Evolutionary conservation across 495 filamentous ascomycete genomes (phyloP), one percentile per base, ranked within the genome.

Genomic region (Penicillium daleae): DNA sequence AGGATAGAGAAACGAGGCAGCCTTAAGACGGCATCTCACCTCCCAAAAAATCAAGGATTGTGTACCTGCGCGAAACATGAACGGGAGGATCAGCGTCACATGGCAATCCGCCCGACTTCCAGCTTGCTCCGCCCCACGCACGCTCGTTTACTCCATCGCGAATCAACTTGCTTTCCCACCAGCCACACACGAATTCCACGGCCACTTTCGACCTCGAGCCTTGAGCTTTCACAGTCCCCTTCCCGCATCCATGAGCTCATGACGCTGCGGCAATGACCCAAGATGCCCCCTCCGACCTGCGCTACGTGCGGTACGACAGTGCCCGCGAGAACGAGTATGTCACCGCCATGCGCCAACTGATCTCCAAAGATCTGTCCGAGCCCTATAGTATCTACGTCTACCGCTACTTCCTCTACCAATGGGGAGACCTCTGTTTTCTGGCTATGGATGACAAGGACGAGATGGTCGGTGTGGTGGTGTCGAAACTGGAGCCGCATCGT

Each of bases 321-420:
- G 73, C 80, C 8, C 88, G 92, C 63, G 96, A 98, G 71, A 85
- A 87, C 35, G 77, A 85, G 52, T 96, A 95, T 66, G 87, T 98
- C 48, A 86, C 92, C 49, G 85, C 91, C 24, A 98, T 99, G 78
- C 86, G 96, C 56, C 86, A 92, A 58, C 77, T 99, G 70, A 99
- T 99, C 72, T 96, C 93, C 29, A 95, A 94, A 62, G 96, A 98
- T 72, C 86, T 99, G 29, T 97, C 94, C 60, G 96, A 99, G 72
- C 96, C 96, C 2, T 99, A 99, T 77, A 98, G 95, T 78, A 97
- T 99, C 72, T 99, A 98, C 77, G 96, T 99, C 53, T 99, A 98
- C 79, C 87, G 96, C 29, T 99, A 98, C 79, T 99, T 99, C 71
- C 82, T 99, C 19, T 97, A 95, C 73, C 92, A 97, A 87, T 99